Evolutionary conservation across 345 rosid genomes (phyloP).

Genomic region (Salix brachista): DNA sequence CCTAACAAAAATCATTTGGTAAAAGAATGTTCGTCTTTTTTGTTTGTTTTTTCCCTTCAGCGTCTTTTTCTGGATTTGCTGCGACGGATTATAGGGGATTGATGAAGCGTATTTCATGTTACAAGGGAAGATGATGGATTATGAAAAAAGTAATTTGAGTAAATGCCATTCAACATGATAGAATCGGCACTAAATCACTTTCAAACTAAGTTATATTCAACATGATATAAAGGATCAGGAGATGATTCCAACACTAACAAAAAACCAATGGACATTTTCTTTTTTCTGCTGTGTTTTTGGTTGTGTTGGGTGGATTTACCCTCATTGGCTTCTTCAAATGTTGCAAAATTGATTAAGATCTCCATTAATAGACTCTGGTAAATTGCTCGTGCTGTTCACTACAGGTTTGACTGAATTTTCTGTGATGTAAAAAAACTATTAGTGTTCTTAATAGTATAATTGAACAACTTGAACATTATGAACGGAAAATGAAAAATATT

Average conservation of each 20-base stretch:
- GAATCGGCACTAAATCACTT: too few species aligned
- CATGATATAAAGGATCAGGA: too few species aligned
- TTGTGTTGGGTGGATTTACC: background rate
- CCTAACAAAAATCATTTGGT: conserved; percentile 16
- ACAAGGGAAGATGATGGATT: too few species aligned
- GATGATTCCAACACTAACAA: background rate
- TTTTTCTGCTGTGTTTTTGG: background rate
- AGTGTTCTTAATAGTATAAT: too few species aligned
- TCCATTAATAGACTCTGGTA: background rate
- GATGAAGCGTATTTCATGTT: background rate
- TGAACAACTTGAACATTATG: too few species aligned
- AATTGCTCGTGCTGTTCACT: too few species aligned
- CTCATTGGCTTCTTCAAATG: background rate
- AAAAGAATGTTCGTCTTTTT: background rate
- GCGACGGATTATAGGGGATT: background rate
- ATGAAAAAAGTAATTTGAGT: too few species aligned
- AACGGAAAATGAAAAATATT: too few species aligned
- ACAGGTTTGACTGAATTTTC: too few species aligned
- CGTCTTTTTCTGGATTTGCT: background rate
- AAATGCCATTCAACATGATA: background rate
- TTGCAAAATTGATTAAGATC: background rate
- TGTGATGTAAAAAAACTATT: too few species aligned
- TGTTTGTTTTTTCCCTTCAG: background rate
- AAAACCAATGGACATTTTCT: background rate
- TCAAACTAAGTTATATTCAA: too few species aligned